Evolutionary conservation across 768 basidiomycete species (phyloP), one percentile per base, ranked within the genome.

Genomic region (Daedalea quercina): DNA sequence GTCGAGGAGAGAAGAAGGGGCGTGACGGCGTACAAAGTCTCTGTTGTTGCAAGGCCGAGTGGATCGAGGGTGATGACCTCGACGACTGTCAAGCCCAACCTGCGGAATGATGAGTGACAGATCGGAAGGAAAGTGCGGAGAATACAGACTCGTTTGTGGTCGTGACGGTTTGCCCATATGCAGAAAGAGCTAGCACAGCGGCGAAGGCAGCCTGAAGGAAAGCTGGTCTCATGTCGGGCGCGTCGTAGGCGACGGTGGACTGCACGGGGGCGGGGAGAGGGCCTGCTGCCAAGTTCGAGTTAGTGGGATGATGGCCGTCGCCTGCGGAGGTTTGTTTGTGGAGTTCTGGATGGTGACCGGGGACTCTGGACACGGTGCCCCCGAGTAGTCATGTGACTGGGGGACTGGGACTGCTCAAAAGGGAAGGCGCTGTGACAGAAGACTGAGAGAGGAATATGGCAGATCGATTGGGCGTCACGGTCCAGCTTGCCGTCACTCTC

Each of bases 31-130:
- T 51, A 83, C 80, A 83, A 31, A 6, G 68, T 65, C 22, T 62
- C 54, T 8, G 82, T 84, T 1, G 67, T 61, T 6, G 71, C 64
- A 12, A 69, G 13, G 24, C 76, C 80, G 12, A 67, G 56, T 1
- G 63, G 57, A 56, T 79, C 73, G 28, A 67, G 56, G 17, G 76
- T 73, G 54, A 78, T 50, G 43, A 76, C 67, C 51, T 79, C 73
- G 25, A 84, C 72, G 43, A 87, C 69, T 0, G 82, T 74, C 31
- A 70, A 61, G 7, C 85, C 85, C 37, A 67, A 66, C 6, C 76
- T 77, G 53, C 19, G 23, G 7, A 42, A 50, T 19, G 17, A 57
- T 41, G 20, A 52, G 25, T 20, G 54, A 25, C 25, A 35, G 26
- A 34, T 19, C 15, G 43, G 34, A 20, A 68, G 23, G 26, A 26